Conservation (phyloP, 2,329 filamentous ascomycete species). For the Sphaerulina vaccinii region DNA sequence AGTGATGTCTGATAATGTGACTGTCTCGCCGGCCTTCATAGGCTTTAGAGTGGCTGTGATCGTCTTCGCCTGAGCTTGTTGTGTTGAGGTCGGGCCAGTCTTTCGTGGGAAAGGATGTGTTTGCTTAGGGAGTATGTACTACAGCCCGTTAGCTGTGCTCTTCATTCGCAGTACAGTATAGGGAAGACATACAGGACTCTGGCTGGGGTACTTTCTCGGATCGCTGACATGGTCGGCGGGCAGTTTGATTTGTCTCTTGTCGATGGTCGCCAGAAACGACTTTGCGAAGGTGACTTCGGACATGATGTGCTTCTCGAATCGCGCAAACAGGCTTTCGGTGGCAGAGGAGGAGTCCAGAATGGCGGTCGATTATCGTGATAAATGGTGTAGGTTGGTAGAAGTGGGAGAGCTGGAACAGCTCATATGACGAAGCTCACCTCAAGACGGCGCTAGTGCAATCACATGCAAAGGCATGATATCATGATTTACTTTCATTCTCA, state of each 20-base stretch:
- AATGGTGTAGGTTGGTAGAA: background rate
- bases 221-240: constrained; percentile 90
- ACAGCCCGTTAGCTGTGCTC: background rate
- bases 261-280: constrained; percentile 75
- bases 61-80: constrained; percentile 40
- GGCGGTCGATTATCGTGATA: background rate
- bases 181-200: constrained; percentile 66
- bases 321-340: constrained; percentile 29
- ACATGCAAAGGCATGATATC: constrained; percentile 11
- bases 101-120: constrained; percentile 53
- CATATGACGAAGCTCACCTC: constrained; percentile 3
- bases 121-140: constrained; percentile 72
- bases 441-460: constrained; percentile 7
- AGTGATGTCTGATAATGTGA: constrained; percentile 62
- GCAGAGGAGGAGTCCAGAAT: constrained; percentile 7
- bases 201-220: constrained; percentile 71
- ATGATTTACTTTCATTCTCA: too few relatives aligned
- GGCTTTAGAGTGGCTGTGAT: constrained; percentile 67
- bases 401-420: background rate
- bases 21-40: constrained; percentile 67
- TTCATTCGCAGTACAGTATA: background rate
- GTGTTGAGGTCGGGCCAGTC: constrained; percentile 43
- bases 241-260: constrained; percentile 75
- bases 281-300: constrained; percentile 63
- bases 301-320: constrained; percentile 63